Evolutionary conservation across 2,329 filamentous ascomycete genomes (phyloP).

Genomic region (Fusarium equiseti): DNA sequence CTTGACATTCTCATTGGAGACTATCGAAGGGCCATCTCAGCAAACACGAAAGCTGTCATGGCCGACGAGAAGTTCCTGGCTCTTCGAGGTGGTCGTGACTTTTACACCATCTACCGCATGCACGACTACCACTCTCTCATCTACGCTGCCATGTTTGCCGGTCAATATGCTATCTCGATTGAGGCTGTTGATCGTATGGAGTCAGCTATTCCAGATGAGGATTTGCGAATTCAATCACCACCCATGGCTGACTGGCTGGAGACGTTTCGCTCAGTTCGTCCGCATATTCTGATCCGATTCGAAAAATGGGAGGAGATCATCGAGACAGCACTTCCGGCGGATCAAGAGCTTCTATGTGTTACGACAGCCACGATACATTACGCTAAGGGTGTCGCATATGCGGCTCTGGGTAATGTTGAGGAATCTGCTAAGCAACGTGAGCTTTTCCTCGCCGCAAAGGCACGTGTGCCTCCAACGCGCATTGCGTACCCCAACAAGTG

Average conservation of each 20-base stretch:
- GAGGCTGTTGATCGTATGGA: conserved; percentile 70
- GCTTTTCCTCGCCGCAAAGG: conserved; percentile 63
- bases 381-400: conserved; percentile 73
- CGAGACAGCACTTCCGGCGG: conserved; percentile 64
- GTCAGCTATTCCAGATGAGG: conserved; percentile 67
- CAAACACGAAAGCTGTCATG: conserved; percentile 71
- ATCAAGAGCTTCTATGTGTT: conserved; percentile 70
- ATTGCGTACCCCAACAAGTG: conserved; percentile 77
- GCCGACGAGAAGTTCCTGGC: conserved; percentile 75
- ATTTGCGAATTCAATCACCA: conserved; percentile 61
- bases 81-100: conserved; percentile 69
- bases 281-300: conserved; percentile 78
- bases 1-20: conserved; percentile 79
- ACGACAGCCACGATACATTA: conserved; percentile 77
- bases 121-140: conserved; percentile 80
- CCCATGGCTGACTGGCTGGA: conserved; percentile 84
- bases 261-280: conserved; percentile 71
- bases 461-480: conserved; percentile 65
- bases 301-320: conserved; percentile 76
- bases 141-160: conserved; percentile 82
- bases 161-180: conserved; percentile 70
- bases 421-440: conserved; percentile 63
- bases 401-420: conserved; percentile 65
- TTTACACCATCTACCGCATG: conserved; percentile 79
- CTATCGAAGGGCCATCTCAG: conserved; percentile 70